Base-by-base conservation (phyloP, 495 filamentous ascomycete genomes). In the Lindgomyces ingoldianus region DNA sequence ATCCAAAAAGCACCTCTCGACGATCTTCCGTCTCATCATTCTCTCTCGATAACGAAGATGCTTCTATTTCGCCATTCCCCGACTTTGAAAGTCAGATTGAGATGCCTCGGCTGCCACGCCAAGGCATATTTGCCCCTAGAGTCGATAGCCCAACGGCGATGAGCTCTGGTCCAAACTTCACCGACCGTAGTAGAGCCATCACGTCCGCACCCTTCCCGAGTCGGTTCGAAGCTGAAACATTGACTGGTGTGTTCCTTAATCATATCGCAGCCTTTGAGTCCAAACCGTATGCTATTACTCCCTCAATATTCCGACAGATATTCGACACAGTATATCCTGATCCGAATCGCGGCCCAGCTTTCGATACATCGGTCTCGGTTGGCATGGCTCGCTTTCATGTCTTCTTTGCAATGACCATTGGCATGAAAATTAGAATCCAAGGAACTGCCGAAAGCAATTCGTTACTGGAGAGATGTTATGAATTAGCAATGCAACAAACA, bases 301-400 rank as follows among this genome's bases (percentile, higher is more conserved):
- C 33, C 6, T 6, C 33, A 6, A 39, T 39, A 39, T 39, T 22
- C 50, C 16, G 26, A 61, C 22, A 51, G 22, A 42, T 67, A 41
- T 67, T 57, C 57, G 57, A 61, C 25, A 21, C 51, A 0, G 64
- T 67, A 11, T 67, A 67, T 52, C 64, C 64, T 24, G 51, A 62
- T 48, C 50, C 64, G 1, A 47, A 42, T 12, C 27, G 27, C 19
- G 11, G 44, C 19, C 12, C 41, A 19, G 22, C 49, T 10, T 21
- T 54, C 42, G 63, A 54, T 6, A 26, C 42, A n/a, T 46, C 50
- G 6, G 29, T 51, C 30, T 61, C 64, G 1, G 33, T 50, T n/a
- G 44, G 3, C 19, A 67, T 67, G 64, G 64, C 57, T 27, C 64
- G 64, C 26, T 67, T 67, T 44, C 64, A 67, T 30, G 64, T 67